Base-by-base conservation (phyloP, 208 protist genomes). In the Trypanosoma scelopori region DNA sequence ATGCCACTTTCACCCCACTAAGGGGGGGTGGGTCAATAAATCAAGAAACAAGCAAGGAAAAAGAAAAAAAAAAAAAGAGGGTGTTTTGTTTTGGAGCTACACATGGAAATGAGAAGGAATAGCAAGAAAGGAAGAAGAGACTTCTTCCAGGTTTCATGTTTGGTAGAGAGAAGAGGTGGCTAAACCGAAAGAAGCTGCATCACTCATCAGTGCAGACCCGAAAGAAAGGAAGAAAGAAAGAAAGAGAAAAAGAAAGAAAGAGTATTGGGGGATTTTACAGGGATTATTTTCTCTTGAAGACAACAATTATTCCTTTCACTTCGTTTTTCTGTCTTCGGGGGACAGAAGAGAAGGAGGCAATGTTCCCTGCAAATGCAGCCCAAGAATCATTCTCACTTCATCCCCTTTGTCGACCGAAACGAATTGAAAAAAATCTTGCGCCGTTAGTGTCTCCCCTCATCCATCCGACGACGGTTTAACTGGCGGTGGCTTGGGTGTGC, bases 371-470 rank as follows among this genome's bases (percentile, higher is more conserved):
- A 18, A 47, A 57, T 32, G 28, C 32, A 50, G 68, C 22, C 42
- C 35, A 57, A 51, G 53, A 32, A n/a, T 68, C 58, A 22, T 69
- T 43, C 50, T 23, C 30, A 42, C 47, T 41, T 42, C 23, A 27
- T 63, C 23, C 15, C 20, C 37, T 16, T 28, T 41, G n/a, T 28
- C 30, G 16, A 12, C 6, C 22, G 48, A 43, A 58, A 68, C 37
- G 7, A 65, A 41, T 58, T 11, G 56, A 62, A 65, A 59, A 62
- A 65, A 59, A 62, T 53, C 20, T 43, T 20, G 13, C 27, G 12
- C 6, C 22, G 1, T n/a, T 53, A 32, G 55, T 53, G 69, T 66
- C 5, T 45, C 12, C 48, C 41, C 20, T 6, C 28, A 28, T 3
- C 7, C 41, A 23, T 74, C 39, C 35, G 50, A 65, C 20, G 37